Evolutionary conservation across 31 red algal species (phyloP).

Genomic region (Porphyra umbilicalis): DNA sequence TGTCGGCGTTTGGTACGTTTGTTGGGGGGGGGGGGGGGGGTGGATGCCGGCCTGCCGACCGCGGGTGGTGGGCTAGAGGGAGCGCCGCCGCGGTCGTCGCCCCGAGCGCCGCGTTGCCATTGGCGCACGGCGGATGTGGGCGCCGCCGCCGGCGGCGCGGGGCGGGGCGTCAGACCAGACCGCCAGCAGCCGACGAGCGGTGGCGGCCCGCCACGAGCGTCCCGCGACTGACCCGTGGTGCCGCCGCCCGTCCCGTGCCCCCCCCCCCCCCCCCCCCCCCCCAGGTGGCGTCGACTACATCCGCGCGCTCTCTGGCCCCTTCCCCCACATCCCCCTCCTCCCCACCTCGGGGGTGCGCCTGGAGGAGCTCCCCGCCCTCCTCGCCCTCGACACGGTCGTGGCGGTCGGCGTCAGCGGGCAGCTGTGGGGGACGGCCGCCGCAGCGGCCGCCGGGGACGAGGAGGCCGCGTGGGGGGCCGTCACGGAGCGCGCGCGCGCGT

Average conservation of each 20-base stretch:
- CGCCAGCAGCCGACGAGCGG: too few species aligned
- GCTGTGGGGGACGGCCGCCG: conserved; percentile 13
- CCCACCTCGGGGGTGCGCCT: conserved; percentile 69
- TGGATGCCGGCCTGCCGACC: background rate
- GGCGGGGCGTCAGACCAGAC: too few species aligned
- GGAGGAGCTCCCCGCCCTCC: conserved; percentile 23
- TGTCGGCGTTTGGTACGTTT: background rate
- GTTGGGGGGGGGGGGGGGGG: background rate
- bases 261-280: background rate
- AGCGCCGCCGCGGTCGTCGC: too few species aligned
- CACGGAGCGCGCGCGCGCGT: background rate
- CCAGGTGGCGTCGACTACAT: conserved; percentile 79
- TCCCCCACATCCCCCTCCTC: conserved; percentile 69
- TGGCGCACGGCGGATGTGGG: too few species aligned
- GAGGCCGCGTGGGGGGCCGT: background rate
- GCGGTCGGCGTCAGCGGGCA: conserved; percentile 77
- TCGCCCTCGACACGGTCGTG: conserved; percentile 41
- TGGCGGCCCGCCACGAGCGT: too few species aligned
- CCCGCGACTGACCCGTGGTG: too few species aligned
- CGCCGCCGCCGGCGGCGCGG: too few species aligned
- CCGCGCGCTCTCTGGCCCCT: conserved; percentile 61
- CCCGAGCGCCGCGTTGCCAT: too few species aligned
- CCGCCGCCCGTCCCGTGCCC: background rate
- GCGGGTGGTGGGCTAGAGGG: background rate
- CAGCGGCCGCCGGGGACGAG: background rate